Conservation (phyloP, 192 early-diverging fungal genomes). For the Martensiomyces pterosporus region DNA sequence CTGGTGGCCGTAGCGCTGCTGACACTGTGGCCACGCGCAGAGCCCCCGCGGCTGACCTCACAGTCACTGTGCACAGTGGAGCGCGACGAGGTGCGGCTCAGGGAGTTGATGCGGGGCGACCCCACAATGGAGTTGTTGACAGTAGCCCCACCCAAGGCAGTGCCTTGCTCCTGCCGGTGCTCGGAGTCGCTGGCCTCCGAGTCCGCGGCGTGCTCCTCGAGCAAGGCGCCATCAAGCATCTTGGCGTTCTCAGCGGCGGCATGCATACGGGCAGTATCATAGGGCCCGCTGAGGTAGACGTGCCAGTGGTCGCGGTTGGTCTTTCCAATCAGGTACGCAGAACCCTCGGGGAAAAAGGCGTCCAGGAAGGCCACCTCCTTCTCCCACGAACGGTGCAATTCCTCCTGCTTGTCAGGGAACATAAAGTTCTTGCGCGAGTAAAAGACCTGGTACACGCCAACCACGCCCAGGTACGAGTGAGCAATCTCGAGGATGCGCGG, state of each 20-base stretch:
- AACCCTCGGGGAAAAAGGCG: conserved; percentile 61
- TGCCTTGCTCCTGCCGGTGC: neutral
- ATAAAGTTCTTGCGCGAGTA: conserved; percentile 96
- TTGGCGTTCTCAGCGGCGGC: neutral
- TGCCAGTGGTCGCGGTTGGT: conserved; percentile 97
- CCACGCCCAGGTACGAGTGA: conserved; percentile 51
- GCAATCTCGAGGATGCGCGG: conserved; percentile 85
- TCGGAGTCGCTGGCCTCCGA: neutral
- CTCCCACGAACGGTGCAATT: conserved; percentile 88
- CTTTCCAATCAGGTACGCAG: conserved; percentile 90
- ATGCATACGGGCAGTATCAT: conserved; percentile 9
- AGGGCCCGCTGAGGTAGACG: conserved; percentile 79
- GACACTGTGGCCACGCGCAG: neutral
- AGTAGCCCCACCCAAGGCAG: conserved; percentile 9
- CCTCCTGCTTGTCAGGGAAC: conserved; percentile 88
- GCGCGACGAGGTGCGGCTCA: conserved; percentile 43
- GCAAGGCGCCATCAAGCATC: neutral
- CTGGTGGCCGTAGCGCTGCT: neutral
- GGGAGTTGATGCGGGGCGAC: conserved; percentile 21
- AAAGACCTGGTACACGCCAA: conserved; percentile 70
- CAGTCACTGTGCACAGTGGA: conserved; percentile 23
- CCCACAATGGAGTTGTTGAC: conserved; percentile 30
- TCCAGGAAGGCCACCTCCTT: conserved; percentile 80
- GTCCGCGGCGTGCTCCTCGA: no score
- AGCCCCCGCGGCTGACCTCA: neutral